Percentiles rank a stretch among this genome's conserved stretches.
These are phyloP conservation scores for Phytophthora podocarpi DNA, from an alignment of 352 stramenopile genomes.

Conservation along the genomic window DNA sequence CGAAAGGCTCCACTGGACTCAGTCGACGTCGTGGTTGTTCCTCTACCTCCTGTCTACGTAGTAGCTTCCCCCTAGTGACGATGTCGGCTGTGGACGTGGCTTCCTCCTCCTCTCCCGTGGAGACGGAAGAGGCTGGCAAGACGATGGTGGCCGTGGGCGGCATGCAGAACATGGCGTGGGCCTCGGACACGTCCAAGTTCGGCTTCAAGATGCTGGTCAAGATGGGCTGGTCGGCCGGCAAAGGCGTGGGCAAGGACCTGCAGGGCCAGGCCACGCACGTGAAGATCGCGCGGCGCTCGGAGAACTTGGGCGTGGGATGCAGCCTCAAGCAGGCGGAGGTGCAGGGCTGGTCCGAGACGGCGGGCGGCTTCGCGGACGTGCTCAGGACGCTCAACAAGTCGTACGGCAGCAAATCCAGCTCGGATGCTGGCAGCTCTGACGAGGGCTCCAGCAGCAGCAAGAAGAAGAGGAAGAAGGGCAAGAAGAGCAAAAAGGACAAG, in stretches of 20 bases:
- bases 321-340: constrained; percentile 89
- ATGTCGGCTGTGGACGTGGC: constrained; percentile 39
- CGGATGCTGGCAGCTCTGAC: constrained; percentile 33
- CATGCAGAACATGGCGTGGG: constrained; percentile 91
- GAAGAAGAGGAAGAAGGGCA: constrained; percentile 37
- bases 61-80: neutral
- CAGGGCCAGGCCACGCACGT: constrained; percentile 90
- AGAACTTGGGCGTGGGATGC: constrained; percentile 92
- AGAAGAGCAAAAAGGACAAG: constrained; percentile 49
- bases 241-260: constrained; percentile 93
- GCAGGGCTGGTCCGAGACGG: constrained; percentile 86
- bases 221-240: constrained; percentile 95
- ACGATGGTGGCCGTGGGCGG: constrained; percentile 84
- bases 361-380: constrained; percentile 81
- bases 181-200: constrained; percentile 91
- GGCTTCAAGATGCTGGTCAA: constrained; percentile 96
- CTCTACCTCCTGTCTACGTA: neutral
- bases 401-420: constrained; percentile 57
- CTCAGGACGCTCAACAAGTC: constrained; percentile 87
- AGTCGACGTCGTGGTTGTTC: neutral
- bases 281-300: constrained; percentile 85
- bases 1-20: constrained; percentile 16
- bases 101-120: constrained; percentile 22
- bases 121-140: constrained; percentile 39
- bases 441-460: constrained; percentile 28